Conservation (phyloP, 257 asterid species). For the Coffea canephora region DNA sequence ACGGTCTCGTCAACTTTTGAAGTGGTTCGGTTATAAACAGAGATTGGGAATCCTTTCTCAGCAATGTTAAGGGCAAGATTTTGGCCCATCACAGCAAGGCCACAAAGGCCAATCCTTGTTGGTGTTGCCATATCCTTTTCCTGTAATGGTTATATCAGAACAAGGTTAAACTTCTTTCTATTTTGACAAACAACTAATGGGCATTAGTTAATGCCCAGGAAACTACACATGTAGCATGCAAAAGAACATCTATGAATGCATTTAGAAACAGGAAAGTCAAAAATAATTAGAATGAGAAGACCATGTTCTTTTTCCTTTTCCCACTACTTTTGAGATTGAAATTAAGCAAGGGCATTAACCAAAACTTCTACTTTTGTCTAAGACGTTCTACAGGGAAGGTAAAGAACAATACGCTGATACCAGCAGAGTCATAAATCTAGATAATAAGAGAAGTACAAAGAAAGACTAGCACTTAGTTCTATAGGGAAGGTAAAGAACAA, state of each 20-base stretch:
- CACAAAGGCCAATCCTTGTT: constrained; percentile 96
- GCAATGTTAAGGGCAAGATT: constrained; percentile 98
- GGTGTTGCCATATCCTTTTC: constrained; percentile 58
- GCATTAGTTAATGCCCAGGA: neutral
- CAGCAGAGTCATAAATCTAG: neutral
- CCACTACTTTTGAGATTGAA: neutral
- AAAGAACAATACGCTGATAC: neutral
- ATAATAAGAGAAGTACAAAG: neutral
- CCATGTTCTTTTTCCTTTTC: neutral
- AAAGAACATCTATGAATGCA: neutral
- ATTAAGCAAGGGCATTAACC: neutral
- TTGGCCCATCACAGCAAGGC: constrained; percentile 99
- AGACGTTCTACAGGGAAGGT: neutral
- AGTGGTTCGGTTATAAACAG: constrained; percentile 92
- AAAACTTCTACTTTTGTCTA: neutral
- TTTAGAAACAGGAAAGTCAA: neutral
- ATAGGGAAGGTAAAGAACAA: too few species aligned
- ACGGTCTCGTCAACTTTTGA: constrained; percentile 95
- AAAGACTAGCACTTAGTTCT: neutral
- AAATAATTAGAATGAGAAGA: neutral
- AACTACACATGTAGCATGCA: neutral
- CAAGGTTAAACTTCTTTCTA: neutral
- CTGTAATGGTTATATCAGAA: constrained; percentile 6
- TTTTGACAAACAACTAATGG: neutral
- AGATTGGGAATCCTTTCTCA: constrained; percentile 94